Base-by-base conservation (phyloP, 1,284 basidiomycete species). In the Farysia itapuensis region DNA sequence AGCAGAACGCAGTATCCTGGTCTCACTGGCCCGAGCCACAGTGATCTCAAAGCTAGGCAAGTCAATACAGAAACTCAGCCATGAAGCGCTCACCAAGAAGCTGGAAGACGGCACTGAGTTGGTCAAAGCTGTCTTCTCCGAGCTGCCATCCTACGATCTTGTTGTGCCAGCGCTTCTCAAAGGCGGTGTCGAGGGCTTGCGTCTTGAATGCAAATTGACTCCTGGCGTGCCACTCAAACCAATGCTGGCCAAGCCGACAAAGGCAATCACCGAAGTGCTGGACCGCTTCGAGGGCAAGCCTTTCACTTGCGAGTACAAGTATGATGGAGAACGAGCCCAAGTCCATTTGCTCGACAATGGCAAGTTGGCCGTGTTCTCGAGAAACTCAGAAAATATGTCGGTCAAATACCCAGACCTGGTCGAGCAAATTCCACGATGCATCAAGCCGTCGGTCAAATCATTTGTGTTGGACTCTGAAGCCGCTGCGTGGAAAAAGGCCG, bases 251-350 rank as follows among this genome's bases (percentile, higher is more conserved):
- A 98, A 97, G 79, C 95, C 95, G 3, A 98, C 95, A 0, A 98
- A 98, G 77, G 94, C 94, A 0, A 97, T 99, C 65, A 86, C 88
- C n/a, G 95, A 98, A 78, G 94, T 99, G 5, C 83, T 99, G 16
- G 94, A 99, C 79, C 82, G 93, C 37, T 99, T 98, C 72, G 95
- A 99, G 77, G 86, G 86, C 70, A 92, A 93, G 78, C 84, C 84
- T 35, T 98, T 99, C 77, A 97, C 95, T 4, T 98, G 94, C 79
- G 95, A 99, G 80, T 99, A 97, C 80, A 99, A 99, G 79, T 99
- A 99, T 72, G 95, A 99, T 67, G 95, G 95, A 8, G 95, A 99
- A 78, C 86, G 95, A 41, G 95, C 95, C 12, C 92, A 96, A 43
- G 64, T 76, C 9, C 72, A 75, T 44, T 59, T 64, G 7, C 46